These are phyloP conservation scores for Penicillium sp. DNA, from an alignment of 2,329 filamentous ascomycete species.

Conservation along the genomic window DNA sequence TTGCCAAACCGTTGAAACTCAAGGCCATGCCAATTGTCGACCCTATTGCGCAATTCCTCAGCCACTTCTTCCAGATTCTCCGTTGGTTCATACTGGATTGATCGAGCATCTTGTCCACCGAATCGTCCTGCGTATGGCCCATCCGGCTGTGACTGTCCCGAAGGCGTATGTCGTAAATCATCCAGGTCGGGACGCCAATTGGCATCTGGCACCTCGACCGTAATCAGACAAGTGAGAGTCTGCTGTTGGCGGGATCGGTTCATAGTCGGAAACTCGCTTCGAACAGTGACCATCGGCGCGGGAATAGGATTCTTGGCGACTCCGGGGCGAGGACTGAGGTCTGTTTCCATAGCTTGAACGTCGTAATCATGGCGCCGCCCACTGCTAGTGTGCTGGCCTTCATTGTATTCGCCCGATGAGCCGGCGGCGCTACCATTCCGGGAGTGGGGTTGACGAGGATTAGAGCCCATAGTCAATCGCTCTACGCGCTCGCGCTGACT, in stretches of 20 bases:
- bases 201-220: conserved; percentile 86
- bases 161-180: conserved; percentile 61
- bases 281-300: conserved; percentile 84
- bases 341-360: conserved; percentile 91
- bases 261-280: conserved; percentile 94
- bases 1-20: conserved; percentile 93
- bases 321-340: conserved; percentile 65
- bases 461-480: conserved; percentile 41
- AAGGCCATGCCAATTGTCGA: conserved; percentile 97
- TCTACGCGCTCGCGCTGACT: conserved; percentile 48
- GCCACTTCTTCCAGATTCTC: conserved; percentile 81
- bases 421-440: conserved; percentile 74
- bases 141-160: conserved; percentile 49
- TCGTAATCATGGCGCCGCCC: conserved; percentile 88
- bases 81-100: conserved; percentile 70
- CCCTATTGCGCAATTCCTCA: conserved; percentile 77
- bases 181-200: conserved; percentile 87
- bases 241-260: conserved; percentile 91
- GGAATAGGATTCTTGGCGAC: conserved; percentile 82
- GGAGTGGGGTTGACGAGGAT: conserved; percentile 53
- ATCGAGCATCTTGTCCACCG: conserved; percentile 52
- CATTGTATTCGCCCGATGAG: conserved; percentile 77
- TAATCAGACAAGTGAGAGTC: conserved; percentile 88
- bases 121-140: conserved; percentile 53
- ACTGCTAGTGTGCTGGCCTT: conserved; percentile 65